Base-by-base conservation (phyloP, 2,329 filamentous ascomycete genomes). In the Grosmannia penicillata region DNA sequence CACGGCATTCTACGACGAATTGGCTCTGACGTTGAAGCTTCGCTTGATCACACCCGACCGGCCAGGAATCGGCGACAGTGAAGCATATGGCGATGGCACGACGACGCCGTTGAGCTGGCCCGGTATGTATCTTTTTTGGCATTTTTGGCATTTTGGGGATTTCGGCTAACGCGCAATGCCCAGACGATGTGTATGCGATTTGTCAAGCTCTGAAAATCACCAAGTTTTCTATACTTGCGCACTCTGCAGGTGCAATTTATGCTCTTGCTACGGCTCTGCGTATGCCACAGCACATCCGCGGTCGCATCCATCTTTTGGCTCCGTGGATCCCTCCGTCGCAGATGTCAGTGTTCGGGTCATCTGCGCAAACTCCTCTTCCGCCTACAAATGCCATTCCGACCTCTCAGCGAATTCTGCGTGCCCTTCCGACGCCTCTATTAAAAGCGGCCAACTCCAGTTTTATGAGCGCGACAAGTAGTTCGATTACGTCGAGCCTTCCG, bases 271-370 rank as follows among this genome's bases (percentile, higher is more conserved):
- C 91, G 0, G 91, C 91, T 0, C 66, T 98, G 32, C 82, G 91
- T 32, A 93, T 98, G 73, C 91, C 91, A 4, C 87, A 95, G 51
- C 84, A 95, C 52, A 93, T 98, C 44, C 80, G 87, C 6, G 91
- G 91, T 17, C 80, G 85, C 38, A 91, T 98, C 39, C 91, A 98
- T 57, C 72, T 98, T 3, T 70, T 98, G 8, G 89, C 91, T 1
- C 91, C 91, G 0, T 95, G 86, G 91, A 96, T 98, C 33, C 91
- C 91, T 1, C 91, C 91, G 0, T 96, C 85, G 5, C 86, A 94
- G 54, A 81, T 94, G 67, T 86, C 78, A 38, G 77, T 81, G 15
- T 78, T 87, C 46, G 78, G 79, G 22, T 70, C 73, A 2, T 77
- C 82, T 9, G 40, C 73, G 14, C 77, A 84, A 50, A 77, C 78